phyloP scores from a whole-genome alignment of 768 basidiomycete species.

The Coprinopsis marcescibilis region DNA sequence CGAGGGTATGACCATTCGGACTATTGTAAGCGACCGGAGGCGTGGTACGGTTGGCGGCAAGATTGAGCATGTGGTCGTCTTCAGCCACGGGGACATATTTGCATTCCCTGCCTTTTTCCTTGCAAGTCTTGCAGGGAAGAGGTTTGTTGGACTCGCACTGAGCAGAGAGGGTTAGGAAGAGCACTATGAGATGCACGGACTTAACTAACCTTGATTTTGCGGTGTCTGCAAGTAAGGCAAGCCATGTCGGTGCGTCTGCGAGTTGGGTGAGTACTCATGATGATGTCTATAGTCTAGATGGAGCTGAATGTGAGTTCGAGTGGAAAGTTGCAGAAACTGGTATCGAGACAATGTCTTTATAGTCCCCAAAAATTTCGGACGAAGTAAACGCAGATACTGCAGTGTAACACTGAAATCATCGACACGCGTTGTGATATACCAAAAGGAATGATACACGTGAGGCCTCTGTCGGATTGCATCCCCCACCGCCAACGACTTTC shows the following conservation, averaged over 20 bases:
- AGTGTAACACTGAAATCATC: slow-evolving; percentile 1
- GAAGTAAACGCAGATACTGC: background rate
- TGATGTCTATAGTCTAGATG: background rate
- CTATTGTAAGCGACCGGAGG: background rate
- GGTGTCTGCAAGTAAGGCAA: slow-evolving; percentile 46
- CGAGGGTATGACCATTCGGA: too few relatives aligned
- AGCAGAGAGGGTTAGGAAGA: background rate
- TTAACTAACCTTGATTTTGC: slow-evolving; percentile 47
- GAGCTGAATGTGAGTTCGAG: slow-evolving; percentile 5
- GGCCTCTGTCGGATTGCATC: background rate
- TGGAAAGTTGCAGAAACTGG: slow-evolving; percentile 7
- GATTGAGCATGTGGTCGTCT: slow-evolving; percentile 13
- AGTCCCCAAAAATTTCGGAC: slow-evolving; percentile 3
- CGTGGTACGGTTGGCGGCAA: background rate
- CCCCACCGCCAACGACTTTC: background rate
- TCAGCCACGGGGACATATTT: slow-evolving; percentile 36
- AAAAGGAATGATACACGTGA: background rate
- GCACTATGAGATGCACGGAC: background rate
- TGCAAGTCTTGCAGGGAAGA: slow-evolving; percentile 36
- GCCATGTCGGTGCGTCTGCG: slow-evolving; percentile 40
- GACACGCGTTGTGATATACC: slow-evolving; percentile 3
- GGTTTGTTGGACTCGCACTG: slow-evolving; percentile 27
- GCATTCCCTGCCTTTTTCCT: slow-evolving; percentile 31
- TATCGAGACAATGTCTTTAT: slow-evolving; percentile 7
- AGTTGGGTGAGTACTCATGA: slow-evolving; percentile 5